Base-by-base conservation (phyloP, 257 asterid species). In the Penstemon eatonii region DNA sequence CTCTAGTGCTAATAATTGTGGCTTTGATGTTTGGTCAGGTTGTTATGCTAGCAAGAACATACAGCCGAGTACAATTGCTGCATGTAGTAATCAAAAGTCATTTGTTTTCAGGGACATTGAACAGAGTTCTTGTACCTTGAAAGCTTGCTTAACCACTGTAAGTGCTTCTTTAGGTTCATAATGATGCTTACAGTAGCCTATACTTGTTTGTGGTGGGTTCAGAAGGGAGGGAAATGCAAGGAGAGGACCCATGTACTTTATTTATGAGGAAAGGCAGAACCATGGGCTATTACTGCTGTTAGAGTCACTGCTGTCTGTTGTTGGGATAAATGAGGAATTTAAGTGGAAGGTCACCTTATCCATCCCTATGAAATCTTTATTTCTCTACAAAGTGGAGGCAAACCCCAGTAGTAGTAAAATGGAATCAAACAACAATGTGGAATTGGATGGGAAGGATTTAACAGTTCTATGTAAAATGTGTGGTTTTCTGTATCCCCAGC, bases 111-210 rank as follows among this genome's bases (percentile, higher is more conserved):
- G 63, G 73, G 79, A 71, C 80, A 78, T 71, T 56, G 79, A 74
- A 72, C 73, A 10, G 67, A 78, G 76, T 67, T 74, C 79, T 56
- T 54, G 75, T 73, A 56, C 83, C 73, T 50, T 84, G 75, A 77
- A 61, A 75, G 80, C 86, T 56, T 83, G 96, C 81, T 84, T 90
- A 66, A 79, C 84, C 8, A 63, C 68, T 59, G 98, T 92, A 85
- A 82, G 96, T 82, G 72, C 54, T 40, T 51, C 18, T 72, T 60
- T 13, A 38, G 57, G 60, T 64, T 43, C 65, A 56, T 56, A 11
- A 36, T 68, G 52, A 59, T 70, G 15, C 64, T 63, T 53, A 45
- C 11, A 12, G 36, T 70, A 51, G 58, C 63, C 7, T 50, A 36
- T 64, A 33, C 60, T 59, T 66, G 44, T 67, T 69, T 55, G 69